These are phyloP conservation scores for Hypoxylon cercidicola DNA, from an alignment of 495 filamentous ascomycete species.

Conservation along the genomic window DNA sequence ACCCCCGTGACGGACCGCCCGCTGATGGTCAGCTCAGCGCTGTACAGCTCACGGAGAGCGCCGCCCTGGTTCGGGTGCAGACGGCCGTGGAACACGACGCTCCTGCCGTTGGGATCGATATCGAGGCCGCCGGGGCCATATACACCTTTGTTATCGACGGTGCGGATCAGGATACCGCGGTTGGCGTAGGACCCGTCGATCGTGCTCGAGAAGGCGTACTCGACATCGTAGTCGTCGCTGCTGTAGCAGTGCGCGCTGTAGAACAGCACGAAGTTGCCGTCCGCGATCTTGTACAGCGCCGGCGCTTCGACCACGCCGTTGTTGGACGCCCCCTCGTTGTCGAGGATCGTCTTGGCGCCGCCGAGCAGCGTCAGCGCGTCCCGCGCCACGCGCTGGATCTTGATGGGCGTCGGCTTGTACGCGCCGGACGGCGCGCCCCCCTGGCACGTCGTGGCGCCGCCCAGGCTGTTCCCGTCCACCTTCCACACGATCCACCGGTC, in stretches of 20 bases:
- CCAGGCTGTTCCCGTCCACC: slow-evolving; percentile 66
- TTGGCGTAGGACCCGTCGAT: slow-evolving; percentile 62
- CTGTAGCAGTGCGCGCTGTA: slow-evolving; percentile 70
- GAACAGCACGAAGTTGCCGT: slow-evolving; percentile 67
- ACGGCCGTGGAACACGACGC: slow-evolving; percentile 45
- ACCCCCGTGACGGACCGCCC: slow-evolving; percentile 24
- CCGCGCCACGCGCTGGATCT: slow-evolving; percentile 62
- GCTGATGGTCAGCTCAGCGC: slow-evolving; percentile 41
- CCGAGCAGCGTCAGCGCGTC: slow-evolving; percentile 64
- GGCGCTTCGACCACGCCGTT: slow-evolving; percentile 72
- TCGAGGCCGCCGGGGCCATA: slow-evolving; percentile 45
- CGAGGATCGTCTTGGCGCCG: slow-evolving; percentile 61
- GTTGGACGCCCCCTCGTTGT: slow-evolving; percentile 61
- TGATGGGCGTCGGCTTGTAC: slow-evolving; percentile 61
- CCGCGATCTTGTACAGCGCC: slow-evolving; percentile 55
- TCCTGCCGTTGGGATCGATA: slow-evolving; percentile 43
- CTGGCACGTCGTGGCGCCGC: slow-evolving; percentile 46
- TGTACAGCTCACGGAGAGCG: slow-evolving; percentile 37
- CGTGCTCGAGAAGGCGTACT: slow-evolving; percentile 60
- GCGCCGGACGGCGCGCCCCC: slow-evolving; percentile 35
- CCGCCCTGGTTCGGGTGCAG: slow-evolving; percentile 27
- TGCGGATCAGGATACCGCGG: slow-evolving; percentile 45
- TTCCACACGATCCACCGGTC: slow-evolving; percentile 67
- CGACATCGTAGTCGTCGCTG: slow-evolving; percentile 62
- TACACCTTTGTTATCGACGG: slow-evolving; percentile 40